Conservation (phyloP, 148 eudicot species). For the Oxyria digyna region DNA sequence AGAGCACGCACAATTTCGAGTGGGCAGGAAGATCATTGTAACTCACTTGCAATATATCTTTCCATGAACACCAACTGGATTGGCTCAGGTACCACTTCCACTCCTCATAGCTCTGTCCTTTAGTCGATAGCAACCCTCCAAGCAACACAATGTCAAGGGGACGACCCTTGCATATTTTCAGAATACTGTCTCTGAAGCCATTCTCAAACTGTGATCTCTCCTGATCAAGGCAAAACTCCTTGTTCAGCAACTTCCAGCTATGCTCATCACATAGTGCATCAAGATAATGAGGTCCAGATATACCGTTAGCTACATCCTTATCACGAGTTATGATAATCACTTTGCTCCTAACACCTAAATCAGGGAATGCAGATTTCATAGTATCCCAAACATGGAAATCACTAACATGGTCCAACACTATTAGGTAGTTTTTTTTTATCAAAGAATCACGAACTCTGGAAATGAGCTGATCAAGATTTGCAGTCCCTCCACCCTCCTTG, state of each 20-base stretch:
- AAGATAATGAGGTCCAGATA: background rate
- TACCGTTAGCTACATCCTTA: background rate
- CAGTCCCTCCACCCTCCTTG: background rate
- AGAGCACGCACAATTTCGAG: constrained; percentile 32
- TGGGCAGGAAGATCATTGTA: constrained; percentile 26
- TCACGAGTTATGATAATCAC: constrained; percentile 12
- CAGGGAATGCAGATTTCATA: constrained; percentile 4
- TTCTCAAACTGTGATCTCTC: background rate
- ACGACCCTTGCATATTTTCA: constrained; percentile 8
- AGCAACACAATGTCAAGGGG: constrained; percentile 14
- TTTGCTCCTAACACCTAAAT: constrained; percentile 2
- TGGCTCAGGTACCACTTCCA: constrained; percentile 9
- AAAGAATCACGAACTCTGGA: background rate
- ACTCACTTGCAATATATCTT: constrained; percentile 17
- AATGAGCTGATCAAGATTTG: background rate
- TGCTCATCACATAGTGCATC: background rate
- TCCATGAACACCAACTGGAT: background rate
- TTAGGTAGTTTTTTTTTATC: background rate
- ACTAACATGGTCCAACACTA: constrained; percentile 12
- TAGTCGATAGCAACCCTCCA: constrained; percentile 21
- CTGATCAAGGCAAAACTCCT: background rate
- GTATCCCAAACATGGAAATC: background rate
- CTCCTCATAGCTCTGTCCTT: constrained; percentile 3
- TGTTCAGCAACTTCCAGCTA: constrained; percentile 14
- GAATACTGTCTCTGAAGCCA: background rate